Evolutionary conservation across 2,329 filamentous ascomycete species (phyloP).

Genomic region (Colletotrichum sidae): DNA sequence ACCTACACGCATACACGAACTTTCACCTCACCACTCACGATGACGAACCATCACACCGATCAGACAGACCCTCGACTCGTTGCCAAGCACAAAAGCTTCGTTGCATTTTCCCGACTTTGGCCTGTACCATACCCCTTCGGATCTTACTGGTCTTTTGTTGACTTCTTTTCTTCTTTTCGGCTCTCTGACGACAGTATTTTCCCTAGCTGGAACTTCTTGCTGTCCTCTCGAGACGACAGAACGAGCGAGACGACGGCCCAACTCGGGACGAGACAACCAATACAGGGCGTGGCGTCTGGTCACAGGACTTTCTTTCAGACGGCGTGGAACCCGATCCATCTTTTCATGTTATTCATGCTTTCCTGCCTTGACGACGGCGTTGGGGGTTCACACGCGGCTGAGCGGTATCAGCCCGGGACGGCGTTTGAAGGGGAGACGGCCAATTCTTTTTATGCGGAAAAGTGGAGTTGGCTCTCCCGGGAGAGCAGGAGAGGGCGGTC

Average conservation of each 20-base stretch:
- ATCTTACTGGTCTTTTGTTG: conserved; percentile 37
- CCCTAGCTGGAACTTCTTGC: conserved; percentile 28
- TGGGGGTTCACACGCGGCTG: conserved; percentile 34
- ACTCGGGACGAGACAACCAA: conserved; percentile 17
- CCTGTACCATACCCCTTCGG: conserved; percentile 37
- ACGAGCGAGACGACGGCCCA: conserved; percentile 29
- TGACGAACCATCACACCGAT: conserved; percentile 32
- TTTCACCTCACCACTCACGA: conserved; percentile 29
- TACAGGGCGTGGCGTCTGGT: conserved; percentile 15
- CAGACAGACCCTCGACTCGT: conserved; percentile 25
- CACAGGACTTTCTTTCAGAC: conserved; percentile 10
- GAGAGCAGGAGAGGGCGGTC: conserved; percentile 25
- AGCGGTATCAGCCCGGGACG: conserved; percentile 33
- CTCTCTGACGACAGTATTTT: conserved; percentile 34
- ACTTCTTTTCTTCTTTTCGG: conserved; percentile 36
- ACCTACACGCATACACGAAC: conserved; percentile 26
- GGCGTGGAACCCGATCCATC: conserved; percentile 31
- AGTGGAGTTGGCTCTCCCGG: conserved; percentile 27
- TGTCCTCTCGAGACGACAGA: conserved; percentile 28
- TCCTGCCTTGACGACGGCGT: conserved; percentile 34
- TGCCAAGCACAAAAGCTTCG: conserved; percentile 32
- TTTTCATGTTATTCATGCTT: conserved; percentile 33
- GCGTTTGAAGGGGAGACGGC: conserved; percentile 36
- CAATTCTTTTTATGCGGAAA: conserved; percentile 34
- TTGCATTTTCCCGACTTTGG: conserved; percentile 37